A percentile compares a stretch with the other conserved stretches of the same genome.
Evolutionary conservation across 495 filamentous ascomycete species (phyloP).

Genomic region (Neurospora sp.): DNA sequence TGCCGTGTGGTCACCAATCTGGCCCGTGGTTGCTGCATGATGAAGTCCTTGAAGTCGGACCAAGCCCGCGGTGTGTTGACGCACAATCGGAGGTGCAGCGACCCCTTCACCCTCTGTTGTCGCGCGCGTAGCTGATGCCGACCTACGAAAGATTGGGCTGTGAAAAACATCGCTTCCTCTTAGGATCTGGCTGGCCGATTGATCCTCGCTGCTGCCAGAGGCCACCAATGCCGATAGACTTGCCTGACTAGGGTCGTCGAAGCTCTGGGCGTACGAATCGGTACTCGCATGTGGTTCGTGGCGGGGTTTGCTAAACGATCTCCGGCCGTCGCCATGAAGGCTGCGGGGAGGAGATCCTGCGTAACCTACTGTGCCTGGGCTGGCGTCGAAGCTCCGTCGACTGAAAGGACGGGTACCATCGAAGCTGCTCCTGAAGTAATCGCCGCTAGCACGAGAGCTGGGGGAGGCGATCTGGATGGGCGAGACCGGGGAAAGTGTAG

Average conservation of each 20-base stretch:
- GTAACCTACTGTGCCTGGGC: constrained; percentile 24
- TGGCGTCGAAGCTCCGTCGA: constrained; percentile 42
- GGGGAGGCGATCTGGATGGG: constrained; percentile 28
- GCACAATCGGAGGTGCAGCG: background rate
- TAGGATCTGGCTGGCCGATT: constrained; percentile 85
- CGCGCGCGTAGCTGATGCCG: constrained; percentile 27
- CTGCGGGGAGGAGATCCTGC: constrained; percentile 42
- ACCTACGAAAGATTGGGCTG: constrained; percentile 59
- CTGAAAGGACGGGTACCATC: constrained; percentile 33
- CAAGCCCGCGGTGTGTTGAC: constrained; percentile 10
- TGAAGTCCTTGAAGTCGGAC: constrained; percentile 1
- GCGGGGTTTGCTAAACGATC: constrained; percentile 33
- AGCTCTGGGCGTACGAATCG: constrained; percentile 67
- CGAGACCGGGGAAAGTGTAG: constrained; percentile 49
- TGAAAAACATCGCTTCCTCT: constrained; percentile 80
- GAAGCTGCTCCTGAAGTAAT: constrained; percentile 30
- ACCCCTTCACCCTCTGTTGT: constrained; percentile 3
- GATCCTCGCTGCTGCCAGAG: constrained; percentile 67
- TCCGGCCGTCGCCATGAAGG: constrained; percentile 40
- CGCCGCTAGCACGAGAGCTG: constrained; percentile 35
- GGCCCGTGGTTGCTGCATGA: constrained; percentile 28
- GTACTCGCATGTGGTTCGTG: constrained; percentile 55
- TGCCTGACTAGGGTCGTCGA: constrained; percentile 50
- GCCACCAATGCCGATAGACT: constrained; percentile 55
- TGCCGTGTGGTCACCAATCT: constrained; percentile 19